These are phyloP conservation scores for Xanthoconium separans DNA, from an alignment of 1,284 basidiomycete species.

Conservation along the genomic window DNA sequence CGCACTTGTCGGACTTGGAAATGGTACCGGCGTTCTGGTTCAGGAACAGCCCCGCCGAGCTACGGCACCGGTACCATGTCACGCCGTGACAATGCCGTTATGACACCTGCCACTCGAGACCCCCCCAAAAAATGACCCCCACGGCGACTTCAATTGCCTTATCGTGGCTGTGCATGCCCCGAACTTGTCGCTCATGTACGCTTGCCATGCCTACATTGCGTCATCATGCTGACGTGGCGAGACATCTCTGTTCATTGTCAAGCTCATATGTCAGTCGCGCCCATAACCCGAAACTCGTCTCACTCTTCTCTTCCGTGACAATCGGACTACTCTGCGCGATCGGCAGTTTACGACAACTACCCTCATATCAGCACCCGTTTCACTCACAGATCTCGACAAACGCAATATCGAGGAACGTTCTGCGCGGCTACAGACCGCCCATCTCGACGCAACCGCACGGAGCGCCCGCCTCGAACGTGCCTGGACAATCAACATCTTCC, in stretches of 20 bases:
- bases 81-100: constrained; percentile 18
- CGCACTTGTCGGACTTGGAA: constrained; percentile 32
- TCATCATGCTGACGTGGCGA: background rate
- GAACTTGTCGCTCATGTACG: constrained; percentile 7
- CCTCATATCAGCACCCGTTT: too few relatives aligned
- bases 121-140: constrained; percentile 20
- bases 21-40: constrained; percentile 19
- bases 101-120: constrained; percentile 20
- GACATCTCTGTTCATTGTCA: background rate
- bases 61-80: constrained; percentile 33
- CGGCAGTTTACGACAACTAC: too few relatives aligned
- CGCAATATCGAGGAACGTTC: too few relatives aligned
- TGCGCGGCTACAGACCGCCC: too few relatives aligned
- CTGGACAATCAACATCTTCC: constrained; percentile 1
- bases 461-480: background rate
- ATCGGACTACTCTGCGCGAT: background rate
- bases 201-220: background rate
- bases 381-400: too few relatives aligned
- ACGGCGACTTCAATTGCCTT: constrained; percentile 3
- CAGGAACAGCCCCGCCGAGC: constrained; percentile 35
- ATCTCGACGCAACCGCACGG: too few relatives aligned
- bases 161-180: background rate
- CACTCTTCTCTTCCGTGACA: background rate
- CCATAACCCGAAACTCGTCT: background rate
- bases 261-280: too few relatives aligned